Evolutionary conservation across 495 filamentous ascomycete species (phyloP).

Genomic region (Trypethelium eluteriae): DNA sequence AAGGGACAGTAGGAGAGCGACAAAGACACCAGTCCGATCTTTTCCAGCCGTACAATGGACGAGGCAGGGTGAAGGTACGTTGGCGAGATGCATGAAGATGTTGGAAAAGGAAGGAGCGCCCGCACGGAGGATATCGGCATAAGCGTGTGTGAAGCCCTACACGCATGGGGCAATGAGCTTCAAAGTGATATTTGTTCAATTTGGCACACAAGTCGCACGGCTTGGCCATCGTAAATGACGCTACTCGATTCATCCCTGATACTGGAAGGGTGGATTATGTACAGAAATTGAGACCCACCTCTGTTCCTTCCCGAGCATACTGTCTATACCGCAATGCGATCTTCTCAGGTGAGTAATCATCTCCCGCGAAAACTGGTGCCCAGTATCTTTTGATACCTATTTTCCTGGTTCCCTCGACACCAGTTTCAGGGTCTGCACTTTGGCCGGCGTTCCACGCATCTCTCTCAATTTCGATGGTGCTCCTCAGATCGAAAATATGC

Average conservation of each 20-base stretch:
- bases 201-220: too few species aligned
- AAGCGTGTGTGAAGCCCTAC: slow-evolving; percentile 35
- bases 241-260: neutral
- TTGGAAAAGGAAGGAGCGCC: slow-evolving; percentile 25
- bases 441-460: slow-evolving; percentile 11
- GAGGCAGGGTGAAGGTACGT: slow-evolving; percentile 24
- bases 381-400: slow-evolving; percentile 29
- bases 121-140: slow-evolving; percentile 32
- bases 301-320: slow-evolving; percentile 30
- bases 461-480: slow-evolving; percentile 25
- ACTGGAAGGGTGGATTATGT: neutral
- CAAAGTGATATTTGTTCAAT: too few species aligned
- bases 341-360: slow-evolving; percentile 36
- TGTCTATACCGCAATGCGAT: slow-evolving; percentile 35
- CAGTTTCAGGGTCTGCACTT: neutral
- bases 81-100: slow-evolving; percentile 31
- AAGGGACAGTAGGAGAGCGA: slow-evolving; percentile 33
- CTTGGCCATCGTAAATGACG: too few species aligned
- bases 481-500: slow-evolving; percentile 34
- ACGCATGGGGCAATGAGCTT: too few species aligned
- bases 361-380: slow-evolving; percentile 34
- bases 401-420: neutral
- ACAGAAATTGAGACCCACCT: slow-evolving; percentile 19
- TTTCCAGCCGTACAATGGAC: slow-evolving; percentile 41
- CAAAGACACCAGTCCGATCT: slow-evolving; percentile 39